Evolutionary conservation across 2,329 filamentous ascomycete genomes (phyloP).

Genomic region (Paecilomyces fulvus): DNA sequence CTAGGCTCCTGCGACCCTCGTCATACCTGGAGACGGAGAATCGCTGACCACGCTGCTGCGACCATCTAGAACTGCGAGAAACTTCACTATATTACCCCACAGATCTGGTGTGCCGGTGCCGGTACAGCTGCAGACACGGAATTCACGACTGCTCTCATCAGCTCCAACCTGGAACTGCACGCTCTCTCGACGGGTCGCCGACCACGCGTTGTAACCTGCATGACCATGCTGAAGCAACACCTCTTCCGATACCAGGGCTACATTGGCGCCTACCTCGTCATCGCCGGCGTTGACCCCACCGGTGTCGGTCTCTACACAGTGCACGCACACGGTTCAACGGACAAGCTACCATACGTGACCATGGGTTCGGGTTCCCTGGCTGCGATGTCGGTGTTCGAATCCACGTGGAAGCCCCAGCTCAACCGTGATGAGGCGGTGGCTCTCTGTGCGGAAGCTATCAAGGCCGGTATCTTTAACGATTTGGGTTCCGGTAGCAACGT

Average conservation of each 20-base stretch:
- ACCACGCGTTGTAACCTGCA: slow-evolving; percentile 95
- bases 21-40: neutral
- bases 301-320: slow-evolving; percentile 95
- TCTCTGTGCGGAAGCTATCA: slow-evolving; percentile 76
- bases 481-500: slow-evolving; percentile 95
- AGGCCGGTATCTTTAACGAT: slow-evolving; percentile 98
- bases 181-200: slow-evolving; percentile 91
- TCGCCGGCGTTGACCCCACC: slow-evolving; percentile 93
- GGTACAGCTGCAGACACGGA: slow-evolving; percentile 97
- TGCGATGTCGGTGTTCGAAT: slow-evolving; percentile 97
- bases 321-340: slow-evolving; percentile 94
- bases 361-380: slow-evolving; percentile 96
- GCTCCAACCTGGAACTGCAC: slow-evolving; percentile 96
- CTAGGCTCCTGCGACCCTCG: neutral
- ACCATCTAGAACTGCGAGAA: slow-evolving; percentile 83
- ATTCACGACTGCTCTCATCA: slow-evolving; percentile 97
- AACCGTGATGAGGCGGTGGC: slow-evolving; percentile 73
- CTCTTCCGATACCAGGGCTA: slow-evolving; percentile 97
- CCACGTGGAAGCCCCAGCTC: slow-evolving; percentile 76
- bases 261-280: slow-evolving; percentile 95
- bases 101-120: slow-evolving; percentile 98
- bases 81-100: slow-evolving; percentile 95
- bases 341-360: slow-evolving; percentile 98
- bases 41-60: neutral
- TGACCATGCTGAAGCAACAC: slow-evolving; percentile 99